A percentile compares a stretch with the other conserved stretches of the same genome.
Conservation (phyloP, 148 eudicot genomes). For the Rhododendron kiyosumense region DNA sequence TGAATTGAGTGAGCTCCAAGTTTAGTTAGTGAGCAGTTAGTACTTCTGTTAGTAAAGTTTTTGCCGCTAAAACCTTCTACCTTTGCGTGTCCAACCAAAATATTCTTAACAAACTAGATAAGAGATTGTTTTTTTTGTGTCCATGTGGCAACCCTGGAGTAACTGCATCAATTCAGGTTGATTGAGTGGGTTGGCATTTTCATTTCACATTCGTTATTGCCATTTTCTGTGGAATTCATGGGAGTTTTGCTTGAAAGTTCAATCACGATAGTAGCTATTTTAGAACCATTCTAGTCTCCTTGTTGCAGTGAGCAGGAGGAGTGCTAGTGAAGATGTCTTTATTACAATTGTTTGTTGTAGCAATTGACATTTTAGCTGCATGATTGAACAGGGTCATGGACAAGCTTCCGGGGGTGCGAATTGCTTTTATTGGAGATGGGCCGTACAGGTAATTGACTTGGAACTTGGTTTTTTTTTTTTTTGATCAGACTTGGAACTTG, state of each 20-base stretch:
- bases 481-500: neutral
- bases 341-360: neutral
- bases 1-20: conserved; percentile 4
- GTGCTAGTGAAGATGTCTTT: conserved; percentile 6
- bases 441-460: conserved; percentile 60
- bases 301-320: neutral
- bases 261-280: neutral
- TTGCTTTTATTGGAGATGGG: conserved; percentile 92
- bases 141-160: neutral
- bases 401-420: conserved; percentile 71
- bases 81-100: neutral
- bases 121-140: neutral
- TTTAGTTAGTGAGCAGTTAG: neutral
- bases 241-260: neutral
- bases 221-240: neutral
- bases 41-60: neutral
- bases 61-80: neutral
- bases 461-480: neutral
- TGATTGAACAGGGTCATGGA: conserved; percentile 79
- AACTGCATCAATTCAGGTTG: neutral
- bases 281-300: neutral
- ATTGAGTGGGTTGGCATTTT: neutral
- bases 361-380: neutral
- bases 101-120: neutral
- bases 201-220: neutral